A percentile compares a stretch with the other conserved stretches of the same genome.
phyloP scores from a whole-genome alignment of 1,139 yeast genomes.

The Suhomyces bribrorum region DNA sequence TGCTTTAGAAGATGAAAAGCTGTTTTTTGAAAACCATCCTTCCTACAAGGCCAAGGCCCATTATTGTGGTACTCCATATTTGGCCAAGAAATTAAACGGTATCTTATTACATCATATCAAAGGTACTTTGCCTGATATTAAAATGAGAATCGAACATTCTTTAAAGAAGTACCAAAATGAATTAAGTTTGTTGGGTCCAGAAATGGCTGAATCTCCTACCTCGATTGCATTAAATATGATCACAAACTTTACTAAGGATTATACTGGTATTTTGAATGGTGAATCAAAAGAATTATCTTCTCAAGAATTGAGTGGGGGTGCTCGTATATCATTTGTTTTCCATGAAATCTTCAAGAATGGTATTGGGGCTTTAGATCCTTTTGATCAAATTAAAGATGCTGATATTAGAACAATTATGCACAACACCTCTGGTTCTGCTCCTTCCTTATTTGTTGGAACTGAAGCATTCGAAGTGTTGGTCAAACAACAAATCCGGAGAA shows the following conservation, averaged over 20 bases:
- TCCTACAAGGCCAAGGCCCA: slow-evolving; percentile 84
- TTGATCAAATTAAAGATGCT: slow-evolving; percentile 93
- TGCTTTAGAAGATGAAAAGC: slow-evolving; percentile 79
- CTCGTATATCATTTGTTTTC: slow-evolving; percentile 95
- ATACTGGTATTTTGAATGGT: slow-evolving; percentile 89
- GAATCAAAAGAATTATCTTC: slow-evolving; percentile 86
- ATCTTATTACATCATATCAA: slow-evolving; percentile 92
- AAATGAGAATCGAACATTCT: slow-evolving; percentile 82
- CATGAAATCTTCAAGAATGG: slow-evolving; percentile 96
- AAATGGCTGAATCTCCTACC: slow-evolving; percentile 82
- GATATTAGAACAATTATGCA: slow-evolving; percentile 98
- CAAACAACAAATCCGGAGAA: slow-evolving; percentile 89
- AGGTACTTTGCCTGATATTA: slow-evolving; percentile 91
- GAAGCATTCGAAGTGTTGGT: slow-evolving; percentile 96
- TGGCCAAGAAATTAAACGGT: slow-evolving; percentile 89
- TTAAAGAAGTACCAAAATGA: slow-evolving; percentile 83
- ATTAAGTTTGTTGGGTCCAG: slow-evolving; percentile 76
- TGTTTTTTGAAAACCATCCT: slow-evolving; percentile 74
- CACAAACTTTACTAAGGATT: slow-evolving; percentile 90
- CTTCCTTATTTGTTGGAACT: slow-evolving; percentile 96
- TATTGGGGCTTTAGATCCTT: slow-evolving; percentile 89
- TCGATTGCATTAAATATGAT: slow-evolving; percentile 88
- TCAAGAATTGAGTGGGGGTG: slow-evolving; percentile 92
- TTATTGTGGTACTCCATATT: slow-evolving; percentile 92
- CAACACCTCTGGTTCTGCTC: slow-evolving; percentile 95